Evolutionary conservation across 352 stramenopile genomes (phyloP).

Genomic region (Pythium aquatile): DNA sequence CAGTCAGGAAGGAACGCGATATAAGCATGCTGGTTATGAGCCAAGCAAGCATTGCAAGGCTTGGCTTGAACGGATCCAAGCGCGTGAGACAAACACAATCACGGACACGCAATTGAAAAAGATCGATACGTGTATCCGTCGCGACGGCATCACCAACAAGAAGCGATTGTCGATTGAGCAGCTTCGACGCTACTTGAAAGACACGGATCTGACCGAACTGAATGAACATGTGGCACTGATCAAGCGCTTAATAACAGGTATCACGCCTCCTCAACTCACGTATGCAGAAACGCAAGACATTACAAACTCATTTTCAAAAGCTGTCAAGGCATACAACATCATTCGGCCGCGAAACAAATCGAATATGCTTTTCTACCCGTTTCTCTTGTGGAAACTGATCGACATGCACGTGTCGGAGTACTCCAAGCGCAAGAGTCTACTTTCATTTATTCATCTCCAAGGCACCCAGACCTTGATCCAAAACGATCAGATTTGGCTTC

Average conservation of each 20-base stretch:
- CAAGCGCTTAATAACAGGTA: slow-evolving; percentile 6
- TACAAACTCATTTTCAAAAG: slow-evolving; percentile 9
- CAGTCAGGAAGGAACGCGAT: background rate
- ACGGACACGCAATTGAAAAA: background rate
- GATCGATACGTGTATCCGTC: slow-evolving; percentile 2
- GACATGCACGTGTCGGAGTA: slow-evolving; percentile 8
- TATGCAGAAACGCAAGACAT: slow-evolving; percentile 8
- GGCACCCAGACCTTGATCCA: slow-evolving; percentile 6
- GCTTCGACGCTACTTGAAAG: slow-evolving; percentile 1
- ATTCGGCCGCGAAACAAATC: background rate
- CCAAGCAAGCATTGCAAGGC: slow-evolving; percentile 7
- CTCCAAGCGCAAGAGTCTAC: slow-evolving; percentile 3
- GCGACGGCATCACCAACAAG: slow-evolving; percentile 10
- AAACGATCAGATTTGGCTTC: slow-evolving; percentile 6
- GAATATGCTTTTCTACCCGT: slow-evolving; percentile 9
- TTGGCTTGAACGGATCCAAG: slow-evolving; percentile 10
- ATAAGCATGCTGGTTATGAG: slow-evolving; percentile 2
- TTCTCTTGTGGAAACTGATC: slow-evolving; percentile 7
- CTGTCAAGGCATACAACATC: slow-evolving; percentile 7
- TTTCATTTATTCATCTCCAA: slow-evolving; percentile 8
- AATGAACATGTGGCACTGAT: slow-evolving; percentile 9
- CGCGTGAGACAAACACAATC: slow-evolving; percentile 4
- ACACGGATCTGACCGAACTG: slow-evolving; percentile 4
- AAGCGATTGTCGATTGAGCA: slow-evolving; percentile 4
- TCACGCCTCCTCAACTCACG: slow-evolving; percentile 1